Evolutionary conservation across 305 asterid genomes (phyloP), one percentile per base, ranked within the genome.

Genomic region (Solanum hybrid): DNA sequence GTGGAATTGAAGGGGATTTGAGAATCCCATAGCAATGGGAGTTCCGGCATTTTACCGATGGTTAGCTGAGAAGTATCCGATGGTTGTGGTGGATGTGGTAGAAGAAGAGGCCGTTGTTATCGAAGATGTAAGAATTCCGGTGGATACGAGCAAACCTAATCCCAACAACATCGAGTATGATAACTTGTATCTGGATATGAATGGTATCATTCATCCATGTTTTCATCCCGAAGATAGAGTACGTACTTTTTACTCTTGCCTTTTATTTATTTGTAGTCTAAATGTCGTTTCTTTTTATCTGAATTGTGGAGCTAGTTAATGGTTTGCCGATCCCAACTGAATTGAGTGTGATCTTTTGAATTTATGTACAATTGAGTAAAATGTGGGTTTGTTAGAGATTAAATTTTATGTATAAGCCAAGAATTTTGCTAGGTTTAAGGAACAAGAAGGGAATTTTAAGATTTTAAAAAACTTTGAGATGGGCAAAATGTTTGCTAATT

Each of bases 1-100:
- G 81, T 16, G 29, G n/a, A 82, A 67, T 36, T 5, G 67, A 39
- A 42, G n/a, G 26, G 26, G 29, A 69, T 73, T 82, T 73, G 80
- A 11, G 83, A 71, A 26, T 73, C 22, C 28, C 71, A 16, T 42
- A 57, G 78, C 81, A 77, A 97, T 97, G 99, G 99, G 99, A 84
- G 99, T 97, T 34, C 99, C 99, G 89, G 98, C 99, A 89, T 97
- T 97, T 87, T 97, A 97, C 90, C 95, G 98, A 92, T 97, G 99
- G 99, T 88, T 97, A 90, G 99, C 99, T 91, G 98, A 97, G 97
- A 97, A 96, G 96, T 96, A 97, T 92, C 98, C 98, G 77, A 71
- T 95, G 96, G 98, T 95, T 81, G 94, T 96, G 77, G 95, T 90
- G 89, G 99, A 97, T 89, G 99, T 95, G 28, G 73, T 96, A 6